phyloP scores from a whole-genome alignment of 2,329 filamentous ascomycete genomes.

The Monosporascus sp. region DNA sequence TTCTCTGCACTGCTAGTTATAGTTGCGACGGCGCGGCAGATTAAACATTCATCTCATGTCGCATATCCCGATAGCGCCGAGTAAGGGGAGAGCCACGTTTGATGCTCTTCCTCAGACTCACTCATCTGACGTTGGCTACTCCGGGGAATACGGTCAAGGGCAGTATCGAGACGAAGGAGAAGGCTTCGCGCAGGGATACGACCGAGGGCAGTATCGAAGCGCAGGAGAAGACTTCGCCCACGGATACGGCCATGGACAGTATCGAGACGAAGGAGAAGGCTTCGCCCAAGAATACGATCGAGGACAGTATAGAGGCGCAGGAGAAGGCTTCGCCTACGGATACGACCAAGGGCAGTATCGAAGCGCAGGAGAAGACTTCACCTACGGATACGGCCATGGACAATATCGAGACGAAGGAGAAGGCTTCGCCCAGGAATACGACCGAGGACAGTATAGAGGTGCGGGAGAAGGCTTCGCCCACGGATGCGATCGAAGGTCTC shows the following conservation, averaged over 20 bases:
- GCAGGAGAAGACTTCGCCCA: neutral
- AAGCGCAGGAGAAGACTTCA: too few species aligned
- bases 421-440: neutral
- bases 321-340: neutral
- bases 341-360: too few species aligned
- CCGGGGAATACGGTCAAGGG: neutral
- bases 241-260: neutral
- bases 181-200: neutral
- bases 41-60: neutral
- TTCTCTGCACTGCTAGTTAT: too few species aligned
- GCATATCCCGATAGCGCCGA: neutral
- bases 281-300: neutral
- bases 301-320: neutral
- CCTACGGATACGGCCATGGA: too few species aligned
- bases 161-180: neutral
- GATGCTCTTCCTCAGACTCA: neutral
- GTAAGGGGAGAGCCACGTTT: neutral
- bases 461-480: neutral
- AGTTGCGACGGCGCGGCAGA: too few species aligned
- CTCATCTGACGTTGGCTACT: neutral
- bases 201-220: neutral
- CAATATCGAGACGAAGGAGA: too few species aligned
- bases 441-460: neutral
- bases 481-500: neutral
- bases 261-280: neutral